Percentiles rank a stretch among this genome's conserved stretches.
Conservation (phyloP, 139 green algal genomes). For the Spirogloea muscicola region DNA sequence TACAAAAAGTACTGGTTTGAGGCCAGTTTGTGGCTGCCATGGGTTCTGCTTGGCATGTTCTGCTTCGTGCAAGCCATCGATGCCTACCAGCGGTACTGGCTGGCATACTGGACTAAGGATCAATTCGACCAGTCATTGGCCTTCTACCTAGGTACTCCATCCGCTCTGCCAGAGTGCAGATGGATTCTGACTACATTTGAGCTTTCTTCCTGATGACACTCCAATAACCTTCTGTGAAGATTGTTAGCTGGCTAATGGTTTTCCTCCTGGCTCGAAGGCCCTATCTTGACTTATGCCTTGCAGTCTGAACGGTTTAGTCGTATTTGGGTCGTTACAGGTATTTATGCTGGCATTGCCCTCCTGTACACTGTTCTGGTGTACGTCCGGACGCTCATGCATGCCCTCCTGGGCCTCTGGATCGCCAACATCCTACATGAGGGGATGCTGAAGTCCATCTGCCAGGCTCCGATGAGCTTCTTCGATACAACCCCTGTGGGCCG, state of each 20-base stretch:
- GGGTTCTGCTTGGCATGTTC: constrained; percentile 51
- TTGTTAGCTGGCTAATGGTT: no score
- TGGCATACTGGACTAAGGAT: constrained; percentile 68
- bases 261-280: no score
- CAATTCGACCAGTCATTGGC: constrained; percentile 49
- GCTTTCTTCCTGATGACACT: no score
- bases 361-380: constrained; percentile 56
- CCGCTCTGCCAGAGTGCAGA: no score
- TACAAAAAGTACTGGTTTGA: constrained; percentile 55
- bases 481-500: constrained; percentile 86
- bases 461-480: constrained; percentile 82
- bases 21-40: constrained; percentile 40
- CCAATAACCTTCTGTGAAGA: no score
- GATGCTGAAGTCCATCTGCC: constrained; percentile 65
- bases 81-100: constrained; percentile 55
- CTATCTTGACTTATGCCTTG: no score
- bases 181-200: no score
- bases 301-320: no score
- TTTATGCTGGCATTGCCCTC: constrained; percentile 62
- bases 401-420: constrained; percentile 35
- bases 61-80: constrained; percentile 29
- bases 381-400: constrained; percentile 44
- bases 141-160: constrained; percentile 72
- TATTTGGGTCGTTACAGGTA: constrained; percentile 37
- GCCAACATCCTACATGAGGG: constrained; percentile 56